These are phyloP conservation scores for Tulasnella sp. DNA, from an alignment of 768 basidiomycete species.

Conservation along the genomic window DNA sequence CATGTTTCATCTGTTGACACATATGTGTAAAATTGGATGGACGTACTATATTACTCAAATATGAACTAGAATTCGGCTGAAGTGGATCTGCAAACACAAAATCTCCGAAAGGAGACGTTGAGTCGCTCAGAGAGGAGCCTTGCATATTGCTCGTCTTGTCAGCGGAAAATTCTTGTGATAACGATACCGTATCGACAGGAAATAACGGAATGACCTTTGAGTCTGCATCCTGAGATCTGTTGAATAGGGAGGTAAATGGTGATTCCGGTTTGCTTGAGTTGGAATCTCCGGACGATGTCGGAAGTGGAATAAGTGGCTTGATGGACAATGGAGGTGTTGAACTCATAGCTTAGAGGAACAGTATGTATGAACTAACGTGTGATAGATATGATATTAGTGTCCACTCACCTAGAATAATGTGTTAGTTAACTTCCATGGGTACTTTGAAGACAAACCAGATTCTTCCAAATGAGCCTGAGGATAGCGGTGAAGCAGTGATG, in stretches of 20 bases:
- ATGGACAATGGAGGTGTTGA: not conserved
- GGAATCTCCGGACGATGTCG: not conserved
- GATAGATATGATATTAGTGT: no score
- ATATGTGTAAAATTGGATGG: not conserved
- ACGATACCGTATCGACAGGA: not conserved
- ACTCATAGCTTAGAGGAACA: no score
- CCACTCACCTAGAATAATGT: no score
- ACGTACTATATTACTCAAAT: not conserved
- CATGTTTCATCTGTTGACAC: not conserved
- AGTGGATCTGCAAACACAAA: slow-evolving; percentile 7
- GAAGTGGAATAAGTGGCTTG: slow-evolving; percentile 1
- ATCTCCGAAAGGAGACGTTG: slow-evolving; percentile 2
- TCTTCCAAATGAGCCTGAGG: no score
- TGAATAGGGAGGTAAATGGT: slow-evolving; percentile 11
- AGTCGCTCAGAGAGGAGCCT: not conserved
- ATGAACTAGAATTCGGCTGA: not conserved
- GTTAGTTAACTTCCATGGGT: no score
- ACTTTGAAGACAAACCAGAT: no score
- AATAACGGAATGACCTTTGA: not conserved
- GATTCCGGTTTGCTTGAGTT: not conserved
- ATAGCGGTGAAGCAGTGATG: no score
- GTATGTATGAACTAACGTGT: no score
- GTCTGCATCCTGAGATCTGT: not conserved
- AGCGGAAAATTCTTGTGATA: not conserved
- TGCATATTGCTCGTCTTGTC: not conserved